Conservation (phyloP, 495 filamentous ascomycete species). For the Daldinia loculata region DNA sequence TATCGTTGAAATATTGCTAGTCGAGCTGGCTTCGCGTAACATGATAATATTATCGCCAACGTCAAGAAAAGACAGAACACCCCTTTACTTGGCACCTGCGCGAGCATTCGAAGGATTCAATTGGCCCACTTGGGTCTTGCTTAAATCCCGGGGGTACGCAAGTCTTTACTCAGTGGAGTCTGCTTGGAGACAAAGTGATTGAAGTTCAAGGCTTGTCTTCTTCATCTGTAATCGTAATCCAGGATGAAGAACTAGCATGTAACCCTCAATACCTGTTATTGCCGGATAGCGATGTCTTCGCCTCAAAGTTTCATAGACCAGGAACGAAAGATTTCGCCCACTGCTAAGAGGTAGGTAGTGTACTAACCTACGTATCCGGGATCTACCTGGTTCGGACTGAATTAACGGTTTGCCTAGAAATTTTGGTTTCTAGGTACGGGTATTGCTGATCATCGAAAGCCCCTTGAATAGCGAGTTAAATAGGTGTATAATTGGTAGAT, state of each 20-base stretch:
- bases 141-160: not conserved
- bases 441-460: not conserved
- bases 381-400: not conserved
- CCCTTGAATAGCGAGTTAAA: not conserved
- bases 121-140: not conserved
- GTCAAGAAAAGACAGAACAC: not conserved
- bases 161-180: not conserved
- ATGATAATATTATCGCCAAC: not conserved
- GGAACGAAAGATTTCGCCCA: not conserved
- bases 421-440: not conserved
- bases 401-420: conserved; percentile 1
- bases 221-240: not conserved
- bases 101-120: not conserved
- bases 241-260: not conserved
- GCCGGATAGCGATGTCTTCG: not conserved
- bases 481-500: not conserved
- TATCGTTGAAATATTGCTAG: not conserved
- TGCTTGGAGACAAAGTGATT: not conserved
- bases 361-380: not conserved
- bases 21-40: not conserved
- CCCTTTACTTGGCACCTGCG: not conserved
- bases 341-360: not conserved
- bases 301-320: not conserved
- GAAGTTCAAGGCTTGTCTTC: not conserved
- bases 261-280: not conserved